Base-by-base conservation (phyloP, 208 protist genomes). In the Wallacemonas sp. region DNA sequence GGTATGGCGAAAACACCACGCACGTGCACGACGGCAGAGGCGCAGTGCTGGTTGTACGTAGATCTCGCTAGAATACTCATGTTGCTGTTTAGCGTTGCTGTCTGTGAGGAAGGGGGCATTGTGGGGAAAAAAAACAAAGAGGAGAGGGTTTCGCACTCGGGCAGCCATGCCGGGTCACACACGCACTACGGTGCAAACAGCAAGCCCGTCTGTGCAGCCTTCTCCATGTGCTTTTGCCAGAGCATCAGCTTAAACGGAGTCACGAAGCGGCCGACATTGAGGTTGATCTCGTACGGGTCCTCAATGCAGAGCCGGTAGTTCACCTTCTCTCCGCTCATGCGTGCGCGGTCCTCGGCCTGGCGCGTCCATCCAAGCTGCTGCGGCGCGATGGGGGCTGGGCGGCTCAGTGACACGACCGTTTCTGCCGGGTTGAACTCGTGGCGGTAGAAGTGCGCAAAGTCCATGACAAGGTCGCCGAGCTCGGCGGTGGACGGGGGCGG, bases 271-370 rank as follows among this genome's bases (percentile, higher is more conserved):
- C 89, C 92, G 5, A 97, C 89, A 39, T 94, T 97, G 26, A 97
- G 62, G 65, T 95, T 89, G 23, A 88, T 59, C 77, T 97, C 92
- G 62, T 91, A 97, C 12, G 92, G 92, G 68, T 97, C 92, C 72
- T 97, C 92, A 57, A 97, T 94, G 74, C 92, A 97, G 78, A 86
- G 90, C 26, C 86, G 87, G 52, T 93, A 97, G 71, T 89, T 67
- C 16, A 85, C 54, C 61, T 93, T 92, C 70, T 93, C 91, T 1
- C 81, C 84, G 12, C 80, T 77, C 42, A 90, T 89, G 36, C 86
- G 80, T 4, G 72, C 80, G 76, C 80, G 70, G 59, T 97, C 89
- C 65, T 93, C 88, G n/a, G 76, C 83, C 42, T 79, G 57, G 61
- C 77, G 82, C 26, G 87, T 93, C 89, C 92, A 97, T n/a, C 74